Base-by-base conservation (phyloP, 2,329 filamentous ascomycete genomes). In the Penicillium sp. region DNA sequence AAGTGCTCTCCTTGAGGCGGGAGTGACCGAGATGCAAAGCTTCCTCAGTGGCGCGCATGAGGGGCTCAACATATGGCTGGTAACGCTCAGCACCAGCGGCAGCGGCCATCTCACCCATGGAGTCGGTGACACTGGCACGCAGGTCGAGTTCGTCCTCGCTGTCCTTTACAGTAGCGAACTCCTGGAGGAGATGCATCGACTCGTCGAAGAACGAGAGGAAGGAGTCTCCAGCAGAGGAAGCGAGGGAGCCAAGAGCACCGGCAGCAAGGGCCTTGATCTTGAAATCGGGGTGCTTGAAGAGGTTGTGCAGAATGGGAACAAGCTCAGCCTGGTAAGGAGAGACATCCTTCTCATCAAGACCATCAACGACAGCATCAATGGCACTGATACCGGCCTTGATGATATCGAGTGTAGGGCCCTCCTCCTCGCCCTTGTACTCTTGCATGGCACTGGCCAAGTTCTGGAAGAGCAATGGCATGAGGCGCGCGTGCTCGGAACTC, bases 41-140 rank as follows among this genome's bases (percentile, higher is more conserved):
- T 75, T 97, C 92, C 76, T 97, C 92, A 63, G 90, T 96, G 14
- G 93, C 88, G 67, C 88, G 83, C 89, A 99, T 96, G 56, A 97
- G 82, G 40, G 91, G 90, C 69, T 89, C 82, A 35, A 97, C 92
- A 70, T 93, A 97, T 14, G 89, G 90, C 78, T 96, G 87, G 82
- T 97, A 97, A 45, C 88, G 82, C 71, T 90, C 83, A 35, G 90
- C 80, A 19, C 94, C 94, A 57, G 97, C 93, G 52, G 94, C 91
- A 55, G 87, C 81, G 40, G 94, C 92, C 69, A 97, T 95, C 73
- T 92, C 91, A 56, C 92, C 93, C 81, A 99, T 89, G 25, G 92
- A 87, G 77, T 99, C 94, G 65, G 90, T 91, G 37, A 95, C 91
- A 55, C 91, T 89, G 64, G 90, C 91, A 65, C 94, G 88, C 33